Base-by-base conservation (phyloP, 2,329 filamentous ascomycete genomes). In the Xylaria sp. region DNA sequence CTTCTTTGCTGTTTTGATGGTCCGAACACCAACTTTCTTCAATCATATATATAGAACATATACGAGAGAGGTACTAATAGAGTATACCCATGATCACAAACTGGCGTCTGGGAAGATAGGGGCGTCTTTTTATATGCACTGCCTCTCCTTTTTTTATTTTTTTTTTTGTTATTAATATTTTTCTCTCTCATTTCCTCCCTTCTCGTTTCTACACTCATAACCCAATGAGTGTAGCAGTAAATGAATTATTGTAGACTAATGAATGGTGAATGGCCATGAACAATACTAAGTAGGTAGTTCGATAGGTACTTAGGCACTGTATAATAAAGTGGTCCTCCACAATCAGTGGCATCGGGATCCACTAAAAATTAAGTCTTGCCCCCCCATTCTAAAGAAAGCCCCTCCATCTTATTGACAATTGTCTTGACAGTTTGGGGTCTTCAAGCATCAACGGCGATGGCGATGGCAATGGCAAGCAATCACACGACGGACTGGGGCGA, bases 311-410 rank as follows among this genome's bases (percentile, higher is more conserved):
- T 36, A 1, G 9, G 34, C 13, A 12, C 36, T 39, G 13, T 39
- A 20, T 20, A 10, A 10, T 20, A 45, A 45, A 20, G 41, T 20
- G 45, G 45, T 28, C 25, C 45, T 25, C 45, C 45, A 28, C 23
- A 48, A 46, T 25, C 4, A n/a, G 48, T 53, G 30, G 50, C 10
- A 18, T 7, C 25, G 15, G 13, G 52, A 32, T 18, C 62, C 63
- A 66, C 57, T 41, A 4, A 60, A 68, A 66, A 66, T 56, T 36
- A 67, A 69, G 28, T 57, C 30, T 55, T 64, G 66, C 66, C 62
- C 63, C 68, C 62, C 68, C 13, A 60, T 59, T 60, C 57, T 28
- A 13, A 39, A 60, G 32, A 15, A 15, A 13, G 39, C 53, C 68
- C 65, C 65, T 70, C 67, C 34, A 58, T 60, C 34, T 55, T 65